Conservation (phyloP, 345 rosid genomes). For the Cochlearia excelsa region DNA sequence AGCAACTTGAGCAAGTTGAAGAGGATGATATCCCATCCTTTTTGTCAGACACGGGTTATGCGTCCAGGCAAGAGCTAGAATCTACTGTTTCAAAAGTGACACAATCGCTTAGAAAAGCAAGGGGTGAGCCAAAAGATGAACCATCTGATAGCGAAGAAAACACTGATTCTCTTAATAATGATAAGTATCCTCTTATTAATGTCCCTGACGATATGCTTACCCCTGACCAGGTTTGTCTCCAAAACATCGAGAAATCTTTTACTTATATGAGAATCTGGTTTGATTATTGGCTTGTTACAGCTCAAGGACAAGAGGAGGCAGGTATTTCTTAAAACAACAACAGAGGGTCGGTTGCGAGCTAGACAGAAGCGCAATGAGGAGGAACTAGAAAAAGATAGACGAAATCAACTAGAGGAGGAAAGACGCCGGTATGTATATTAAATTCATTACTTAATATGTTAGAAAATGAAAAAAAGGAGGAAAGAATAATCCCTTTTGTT, state of each 20-base stretch:
- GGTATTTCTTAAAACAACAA: conserved; percentile 78
- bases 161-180: conserved; percentile 48
- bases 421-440: conserved; percentile 64
- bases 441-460: conserved; percentile 15
- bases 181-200: conserved; percentile 69
- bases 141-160: conserved; percentile 73
- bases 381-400: conserved; percentile 74
- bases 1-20: conserved; percentile 75
- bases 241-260: background rate
- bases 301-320: conserved; percentile 82
- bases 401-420: conserved; percentile 76
- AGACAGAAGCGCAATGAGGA: conserved; percentile 84
- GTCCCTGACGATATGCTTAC: conserved; percentile 78
- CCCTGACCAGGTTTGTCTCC: conserved; percentile 64
- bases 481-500: conserved; percentile 13
- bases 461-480: background rate
- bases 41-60: conserved; percentile 72
- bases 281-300: conserved; percentile 41
- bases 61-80: conserved; percentile 83
- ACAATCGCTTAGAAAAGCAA: conserved; percentile 73
- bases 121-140: conserved; percentile 77
- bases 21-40: conserved; percentile 60
- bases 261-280: conserved; percentile 4
- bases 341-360: conserved; percentile 87
- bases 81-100: conserved; percentile 53